Percentiles rank a stretch among this genome's conserved stretches.
These are phyloP conservation scores for Adenanthera pavonina DNA, from an alignment of 306 rosid species.

Conservation along the genomic window DNA sequence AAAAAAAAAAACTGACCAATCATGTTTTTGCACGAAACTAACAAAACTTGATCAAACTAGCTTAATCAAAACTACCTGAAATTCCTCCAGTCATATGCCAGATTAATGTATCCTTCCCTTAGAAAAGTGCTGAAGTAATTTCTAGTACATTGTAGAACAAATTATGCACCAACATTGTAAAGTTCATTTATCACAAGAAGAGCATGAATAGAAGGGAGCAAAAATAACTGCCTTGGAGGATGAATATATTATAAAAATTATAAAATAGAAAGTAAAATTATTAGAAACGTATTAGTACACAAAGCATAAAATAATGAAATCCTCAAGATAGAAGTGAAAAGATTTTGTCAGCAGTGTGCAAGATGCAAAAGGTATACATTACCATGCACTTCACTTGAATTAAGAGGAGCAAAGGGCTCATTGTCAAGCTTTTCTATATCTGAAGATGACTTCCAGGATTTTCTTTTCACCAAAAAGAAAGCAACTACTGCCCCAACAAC, in stretches of 20 bases:
- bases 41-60: background rate
- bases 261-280: background rate
- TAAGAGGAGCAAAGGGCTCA: constrained; percentile 68
- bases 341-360: constrained; percentile 25
- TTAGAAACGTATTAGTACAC: constrained; percentile 6
- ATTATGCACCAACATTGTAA: constrained; percentile 1
- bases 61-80: constrained; percentile 4
- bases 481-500: constrained; percentile 79
- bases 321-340: constrained; percentile 16
- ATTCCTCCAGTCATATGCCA: background rate
- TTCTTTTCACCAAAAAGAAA: constrained; percentile 78
- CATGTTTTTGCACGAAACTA: constrained; percentile 14
- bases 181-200: constrained; percentile 10
- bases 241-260: constrained; percentile 5
- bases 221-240: background rate
- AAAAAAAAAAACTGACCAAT: background rate
- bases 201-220: background rate
- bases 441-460: constrained; percentile 63
- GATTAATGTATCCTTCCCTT: background rate
- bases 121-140: constrained; percentile 15
- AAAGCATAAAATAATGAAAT: constrained; percentile 1
- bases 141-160: constrained; percentile 9
- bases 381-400: constrained; percentile 73
- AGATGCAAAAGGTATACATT: constrained; percentile 30
- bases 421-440: constrained; percentile 77